Evolutionary conservation across 2,329 filamentous ascomycete species (phyloP), one percentile per base, ranked within the genome.

Genomic region (Epichloe brachyelytri): DNA sequence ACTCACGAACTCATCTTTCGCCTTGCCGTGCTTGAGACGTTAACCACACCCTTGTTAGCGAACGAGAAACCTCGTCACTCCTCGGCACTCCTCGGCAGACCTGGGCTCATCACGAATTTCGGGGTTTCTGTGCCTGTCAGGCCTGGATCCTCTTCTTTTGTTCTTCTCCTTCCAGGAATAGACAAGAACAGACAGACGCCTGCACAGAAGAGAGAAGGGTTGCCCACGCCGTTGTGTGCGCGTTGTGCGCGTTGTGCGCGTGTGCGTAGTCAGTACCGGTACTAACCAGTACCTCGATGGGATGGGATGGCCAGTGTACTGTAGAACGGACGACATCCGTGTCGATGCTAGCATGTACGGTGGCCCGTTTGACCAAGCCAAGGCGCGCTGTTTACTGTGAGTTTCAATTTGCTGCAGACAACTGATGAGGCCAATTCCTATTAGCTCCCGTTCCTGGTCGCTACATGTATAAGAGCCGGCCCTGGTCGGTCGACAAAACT

Each of bases 151-250:
- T 30, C 33, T 19, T 36, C 14, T 49, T 30, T 43, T 47, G 20
- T 17, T 38, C 54, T 65, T 68, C 71, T 73, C 71, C 72, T 75
- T 73, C 71, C 71, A 65, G 71, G 68, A 71, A 66, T 3, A 10
- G 26, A 26, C 8, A 30, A 30, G 26, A 30, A 30, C 8, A 30
- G 26, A 10, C 62, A 71, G 71, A 26, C 66, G 66, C 68, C 67
- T 69, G 65, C 67, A 66, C 66, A 68, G 65, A 57, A 58, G 46
- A 30, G 17, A 41, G 43, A 48, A 19, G 39, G 19, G 30, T 34
- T 43, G 47, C 19, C 15, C 14, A 15, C 17, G 37, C 38, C n/a
- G 46, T 36, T 49, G 17, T 38, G 45, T 30, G 39, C 43, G 39
- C 43, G 47, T 26, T 2, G 39, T n/a, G 38, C 40, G 40, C 22